Conservation (phyloP, 345 rosid species). For the Mallotus nudiflorus region DNA sequence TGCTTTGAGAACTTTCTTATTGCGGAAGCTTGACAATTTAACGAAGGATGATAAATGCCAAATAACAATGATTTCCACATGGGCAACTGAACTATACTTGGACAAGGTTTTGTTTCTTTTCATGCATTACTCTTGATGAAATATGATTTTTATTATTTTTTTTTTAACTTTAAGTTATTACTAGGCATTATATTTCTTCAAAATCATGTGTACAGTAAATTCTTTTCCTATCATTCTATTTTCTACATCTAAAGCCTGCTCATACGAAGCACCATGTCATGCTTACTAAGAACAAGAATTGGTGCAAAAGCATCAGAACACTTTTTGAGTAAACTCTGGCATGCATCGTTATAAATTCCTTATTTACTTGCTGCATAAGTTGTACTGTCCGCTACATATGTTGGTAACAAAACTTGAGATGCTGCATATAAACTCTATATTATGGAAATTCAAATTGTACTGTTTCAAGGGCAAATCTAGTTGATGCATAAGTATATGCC, state of each 20-base stretch:
- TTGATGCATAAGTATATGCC: conserved; percentile 9
- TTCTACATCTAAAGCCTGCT: not conserved
- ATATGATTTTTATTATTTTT: too few relatives aligned
- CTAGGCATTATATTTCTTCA: not conserved
- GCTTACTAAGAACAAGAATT: not conserved
- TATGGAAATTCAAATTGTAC: conserved; percentile 6
- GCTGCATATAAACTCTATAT: conserved; percentile 7
- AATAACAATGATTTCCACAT: conserved; percentile 97
- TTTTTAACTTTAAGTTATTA: not conserved
- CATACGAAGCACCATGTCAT: not conserved
- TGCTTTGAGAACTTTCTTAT: conserved; percentile 90
- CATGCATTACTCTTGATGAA: conserved; percentile 16
- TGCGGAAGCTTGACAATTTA: conserved; percentile 94
- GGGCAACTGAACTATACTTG: conserved; percentile 96
- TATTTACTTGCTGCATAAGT: not conserved
- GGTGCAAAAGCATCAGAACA: conserved; percentile 15
- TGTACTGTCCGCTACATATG: not conserved
- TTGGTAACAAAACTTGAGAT: not conserved
- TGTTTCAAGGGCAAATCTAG: not conserved
- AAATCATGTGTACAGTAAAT: not conserved
- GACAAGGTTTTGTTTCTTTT: conserved; percentile 76
- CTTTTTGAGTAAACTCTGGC: not conserved
- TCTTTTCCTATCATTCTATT: not conserved
- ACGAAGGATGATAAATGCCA: conserved; percentile 94
- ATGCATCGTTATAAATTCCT: not conserved